Evolutionary conservation across 2,329 filamentous ascomycete species (phyloP).

Genomic region (Fusarium abutilonis): DNA sequence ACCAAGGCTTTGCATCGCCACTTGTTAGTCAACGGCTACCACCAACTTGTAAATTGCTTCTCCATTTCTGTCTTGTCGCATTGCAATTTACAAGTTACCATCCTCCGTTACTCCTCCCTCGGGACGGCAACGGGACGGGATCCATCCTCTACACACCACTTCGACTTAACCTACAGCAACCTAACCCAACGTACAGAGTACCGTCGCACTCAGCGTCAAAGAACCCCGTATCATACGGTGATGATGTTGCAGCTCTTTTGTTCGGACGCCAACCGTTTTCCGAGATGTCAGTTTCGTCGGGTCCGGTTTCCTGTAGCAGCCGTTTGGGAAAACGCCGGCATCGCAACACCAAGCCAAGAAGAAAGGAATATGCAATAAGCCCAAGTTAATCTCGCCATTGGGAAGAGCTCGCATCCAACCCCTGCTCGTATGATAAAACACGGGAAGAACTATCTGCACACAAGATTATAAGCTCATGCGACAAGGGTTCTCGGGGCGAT

Average conservation of each 20-base stretch:
- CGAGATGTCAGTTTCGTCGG: conserved; percentile 14
- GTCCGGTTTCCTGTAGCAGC: conserved; percentile 5
- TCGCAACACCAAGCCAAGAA: conserved; percentile 1
- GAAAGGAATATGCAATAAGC: conserved; percentile 3
- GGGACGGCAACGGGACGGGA: not conserved
- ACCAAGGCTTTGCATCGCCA: conserved; percentile 30
- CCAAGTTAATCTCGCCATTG: conserved; percentile 4
- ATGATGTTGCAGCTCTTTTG: conserved; percentile 1
- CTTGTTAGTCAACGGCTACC: conserved; percentile 22
- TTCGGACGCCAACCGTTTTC: conserved; percentile 10
- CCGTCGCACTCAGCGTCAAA: conserved; percentile 16
- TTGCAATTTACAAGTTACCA: conserved; percentile 5
- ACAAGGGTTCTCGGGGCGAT: conserved; percentile 5
- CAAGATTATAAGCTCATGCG: not conserved
- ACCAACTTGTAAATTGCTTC: conserved; percentile 17
- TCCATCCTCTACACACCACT: conserved; percentile 16
- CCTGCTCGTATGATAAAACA: conserved; percentile 29
- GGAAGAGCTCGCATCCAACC: conserved; percentile 1
- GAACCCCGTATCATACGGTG: conserved; percentile 10
- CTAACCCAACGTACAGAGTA: not conserved
- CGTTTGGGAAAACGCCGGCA: conserved; percentile 19
- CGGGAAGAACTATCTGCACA: conserved; percentile 18
- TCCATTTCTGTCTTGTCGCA: conserved; percentile 25
- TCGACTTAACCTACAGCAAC: not conserved
- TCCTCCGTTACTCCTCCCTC: not conserved